Conservation (phyloP, 768 basidiomycete species). For the Hypsizygus marmoreus region DNA sequence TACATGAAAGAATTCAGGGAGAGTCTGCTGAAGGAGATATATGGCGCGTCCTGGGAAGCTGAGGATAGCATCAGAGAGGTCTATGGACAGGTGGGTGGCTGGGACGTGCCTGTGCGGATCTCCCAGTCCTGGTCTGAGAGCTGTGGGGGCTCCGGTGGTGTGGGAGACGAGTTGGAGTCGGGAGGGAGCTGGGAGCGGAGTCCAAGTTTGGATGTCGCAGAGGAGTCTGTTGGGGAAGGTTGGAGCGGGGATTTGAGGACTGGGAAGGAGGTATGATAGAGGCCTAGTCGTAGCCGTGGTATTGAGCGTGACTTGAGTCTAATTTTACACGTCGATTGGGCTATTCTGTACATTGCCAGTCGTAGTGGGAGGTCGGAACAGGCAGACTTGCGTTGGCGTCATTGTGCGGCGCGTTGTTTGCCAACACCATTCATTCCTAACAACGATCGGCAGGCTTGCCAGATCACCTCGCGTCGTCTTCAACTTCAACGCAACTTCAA, state of each 20-base stretch:
- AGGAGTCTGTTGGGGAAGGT: not conserved
- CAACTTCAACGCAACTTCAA: too few species aligned
- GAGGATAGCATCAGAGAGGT: slow-evolving; percentile 9
- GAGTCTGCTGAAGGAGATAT: slow-evolving; percentile 64
- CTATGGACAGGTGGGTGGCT: not conserved
- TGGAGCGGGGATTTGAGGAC: not conserved
- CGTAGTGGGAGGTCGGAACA: not conserved
- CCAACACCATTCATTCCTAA: too few species aligned
- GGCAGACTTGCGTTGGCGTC: too few species aligned
- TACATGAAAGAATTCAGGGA: slow-evolving; percentile 69
- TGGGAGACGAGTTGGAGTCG: slow-evolving; percentile 31
- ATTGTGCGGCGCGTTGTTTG: too few species aligned
- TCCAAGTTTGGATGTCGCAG: slow-evolving; percentile 31
- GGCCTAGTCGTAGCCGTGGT: not conserved
- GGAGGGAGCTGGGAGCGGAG: slow-evolving; percentile 36
- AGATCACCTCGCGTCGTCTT: too few species aligned
- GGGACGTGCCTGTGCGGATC: slow-evolving; percentile 63
- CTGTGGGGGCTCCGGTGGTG: slow-evolving; percentile 25
- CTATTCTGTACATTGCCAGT: slow-evolving; percentile 5
- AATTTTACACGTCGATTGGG: slow-evolving; percentile 8
- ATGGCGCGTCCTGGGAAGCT: slow-evolving; percentile 63
- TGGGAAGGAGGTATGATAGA: slow-evolving; percentile 3
- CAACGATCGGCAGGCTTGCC: too few species aligned
- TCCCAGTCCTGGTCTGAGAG: slow-evolving; percentile 79
- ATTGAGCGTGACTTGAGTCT: not conserved